Evolutionary conservation across 768 basidiomycete genomes (phyloP).

Genomic region (Boletellus sp.): DNA sequence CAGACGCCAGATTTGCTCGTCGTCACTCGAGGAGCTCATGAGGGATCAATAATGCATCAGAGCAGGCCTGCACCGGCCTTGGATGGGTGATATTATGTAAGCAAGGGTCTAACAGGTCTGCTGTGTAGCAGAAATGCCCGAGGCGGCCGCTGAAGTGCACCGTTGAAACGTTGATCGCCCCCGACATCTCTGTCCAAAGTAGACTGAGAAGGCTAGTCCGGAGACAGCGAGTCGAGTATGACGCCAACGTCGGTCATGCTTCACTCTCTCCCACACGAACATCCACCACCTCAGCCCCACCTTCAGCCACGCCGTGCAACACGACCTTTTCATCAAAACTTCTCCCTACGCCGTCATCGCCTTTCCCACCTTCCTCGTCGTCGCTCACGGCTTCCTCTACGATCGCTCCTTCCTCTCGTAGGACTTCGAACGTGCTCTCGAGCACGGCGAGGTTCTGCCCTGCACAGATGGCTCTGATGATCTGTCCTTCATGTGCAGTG

Average conservation of each 20-base stretch:
- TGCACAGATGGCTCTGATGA: constrained; percentile 73
- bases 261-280: constrained; percentile 15
- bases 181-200: too few relatives aligned
- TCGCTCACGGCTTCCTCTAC: constrained; percentile 59
- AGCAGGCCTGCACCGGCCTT: constrained; percentile 1
- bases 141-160: too few relatives aligned
- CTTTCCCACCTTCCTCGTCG: constrained; percentile 32
- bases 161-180: too few relatives aligned
- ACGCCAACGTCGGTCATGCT: constrained; percentile 1
- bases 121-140: too few relatives aligned
- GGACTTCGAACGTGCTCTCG: constrained; percentile 52
- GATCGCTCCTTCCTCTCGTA: constrained; percentile 62
- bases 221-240: not conserved
- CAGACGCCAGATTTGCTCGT: constrained; percentile 41
- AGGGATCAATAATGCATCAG: constrained; percentile 12
- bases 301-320: constrained; percentile 16
- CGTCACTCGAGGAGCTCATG: constrained; percentile 21
- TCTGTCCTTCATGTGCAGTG: constrained; percentile 61
- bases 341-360: constrained; percentile 12
- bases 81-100: constrained; percentile 18
- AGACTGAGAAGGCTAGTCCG: not conserved
- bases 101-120: too few relatives aligned
- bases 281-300: constrained; percentile 9
- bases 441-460: constrained; percentile 78
- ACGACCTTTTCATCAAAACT: constrained; percentile 46